Conservation (phyloP, 2,329 filamentous ascomycete species). For the Sclerotinia sclerotiorum region DNA sequence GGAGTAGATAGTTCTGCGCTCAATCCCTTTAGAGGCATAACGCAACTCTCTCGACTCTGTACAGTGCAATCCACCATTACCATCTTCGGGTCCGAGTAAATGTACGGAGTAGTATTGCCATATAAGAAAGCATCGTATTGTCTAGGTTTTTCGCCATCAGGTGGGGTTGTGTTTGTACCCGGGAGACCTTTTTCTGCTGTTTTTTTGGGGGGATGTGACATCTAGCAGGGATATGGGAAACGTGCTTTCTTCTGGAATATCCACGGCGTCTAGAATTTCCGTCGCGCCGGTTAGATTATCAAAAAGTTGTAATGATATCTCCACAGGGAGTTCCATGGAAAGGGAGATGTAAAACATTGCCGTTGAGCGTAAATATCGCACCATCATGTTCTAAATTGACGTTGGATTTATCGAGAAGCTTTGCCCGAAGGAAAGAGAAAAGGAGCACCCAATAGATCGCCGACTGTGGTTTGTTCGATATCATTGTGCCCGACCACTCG, state of each 20-base stretch:
- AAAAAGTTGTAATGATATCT: not conserved
- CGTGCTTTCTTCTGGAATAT: conserved; percentile 22
- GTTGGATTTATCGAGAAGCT: not conserved
- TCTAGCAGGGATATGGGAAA: not conserved
- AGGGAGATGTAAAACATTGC: not conserved
- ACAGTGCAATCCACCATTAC: not conserved
- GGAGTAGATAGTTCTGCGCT: not conserved
- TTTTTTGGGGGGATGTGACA: not conserved
- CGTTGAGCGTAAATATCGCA: not conserved
- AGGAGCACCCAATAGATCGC: conserved; percentile 5
- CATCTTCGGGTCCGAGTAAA: not conserved
- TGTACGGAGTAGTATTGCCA: not conserved
- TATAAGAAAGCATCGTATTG: conserved; percentile 7
- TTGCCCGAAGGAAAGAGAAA: not conserved
- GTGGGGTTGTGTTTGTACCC: conserved; percentile 15
- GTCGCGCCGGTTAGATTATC: not conserved
- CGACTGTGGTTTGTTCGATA: not conserved
- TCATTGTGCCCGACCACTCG: not conserved
- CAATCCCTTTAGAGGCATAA: not conserved
- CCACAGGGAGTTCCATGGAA: conserved; percentile 6
- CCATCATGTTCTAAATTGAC: not conserved
- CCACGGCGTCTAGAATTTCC: conserved; percentile 14
- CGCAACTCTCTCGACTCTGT: not conserved
- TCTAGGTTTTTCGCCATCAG: conserved; percentile 7
- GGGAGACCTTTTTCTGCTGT: conserved; percentile 8